Conservation (phyloP, 257 asterid species). For the Haberlea rhodopensis region DNA sequence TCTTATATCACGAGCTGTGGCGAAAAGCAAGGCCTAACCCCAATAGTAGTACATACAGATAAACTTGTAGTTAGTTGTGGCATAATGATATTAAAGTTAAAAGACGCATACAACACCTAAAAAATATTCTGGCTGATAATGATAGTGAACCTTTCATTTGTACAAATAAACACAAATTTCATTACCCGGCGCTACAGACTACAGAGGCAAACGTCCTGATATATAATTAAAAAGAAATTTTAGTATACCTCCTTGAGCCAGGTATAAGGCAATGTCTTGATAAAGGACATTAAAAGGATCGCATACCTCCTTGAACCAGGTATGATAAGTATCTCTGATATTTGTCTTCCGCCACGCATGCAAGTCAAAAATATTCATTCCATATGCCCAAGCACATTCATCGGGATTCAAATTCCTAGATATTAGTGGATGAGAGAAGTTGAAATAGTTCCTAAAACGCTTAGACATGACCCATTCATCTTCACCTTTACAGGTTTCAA, state of each 20-base stretch:
- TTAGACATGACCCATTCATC: slow-evolving; percentile 98
- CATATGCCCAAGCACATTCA: slow-evolving; percentile 98
- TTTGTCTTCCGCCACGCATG: slow-evolving; percentile 73
- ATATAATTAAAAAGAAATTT: slow-evolving; percentile 13
- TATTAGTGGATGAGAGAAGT: slow-evolving; percentile 88
- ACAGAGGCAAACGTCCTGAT: not conserved
- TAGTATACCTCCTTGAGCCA: slow-evolving; percentile 79
- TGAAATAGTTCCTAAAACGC: slow-evolving; percentile 78
- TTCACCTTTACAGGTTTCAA: slow-evolving; percentile 87
- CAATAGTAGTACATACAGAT: not conserved
- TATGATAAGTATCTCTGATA: slow-evolving; percentile 74
- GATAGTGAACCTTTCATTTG: slow-evolving; percentile 8
- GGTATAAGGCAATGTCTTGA: no score
- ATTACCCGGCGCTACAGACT: not conserved
- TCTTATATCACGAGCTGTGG: not conserved
- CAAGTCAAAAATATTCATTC: slow-evolving; percentile 93
- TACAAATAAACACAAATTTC: not conserved
- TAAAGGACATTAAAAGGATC: no score
- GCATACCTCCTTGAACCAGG: no score
- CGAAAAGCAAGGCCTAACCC: not conserved
- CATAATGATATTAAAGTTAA: slow-evolving; percentile 3
- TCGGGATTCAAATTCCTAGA: slow-evolving; percentile 76
- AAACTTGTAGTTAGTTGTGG: not conserved
- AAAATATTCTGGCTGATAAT: not conserved
- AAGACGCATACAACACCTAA: slow-evolving; percentile 5